These are phyloP conservation scores for Colletotrichum filicis DNA, from an alignment of 2,329 filamentous ascomycete genomes.

Conservation along the genomic window DNA sequence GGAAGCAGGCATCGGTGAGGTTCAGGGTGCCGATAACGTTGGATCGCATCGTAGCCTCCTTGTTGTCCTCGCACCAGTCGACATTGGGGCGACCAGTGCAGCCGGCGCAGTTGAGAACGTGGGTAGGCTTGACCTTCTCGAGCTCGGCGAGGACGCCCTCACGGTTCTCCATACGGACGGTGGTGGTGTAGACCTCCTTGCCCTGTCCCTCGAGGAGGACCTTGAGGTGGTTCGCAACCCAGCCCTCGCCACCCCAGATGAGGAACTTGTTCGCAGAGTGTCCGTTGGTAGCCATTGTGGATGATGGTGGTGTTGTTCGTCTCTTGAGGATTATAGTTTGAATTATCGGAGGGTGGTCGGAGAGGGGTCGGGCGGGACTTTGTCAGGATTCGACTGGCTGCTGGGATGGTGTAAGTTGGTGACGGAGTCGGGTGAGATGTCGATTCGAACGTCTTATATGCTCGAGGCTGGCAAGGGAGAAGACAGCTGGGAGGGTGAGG, in stretches of 20 bases:
- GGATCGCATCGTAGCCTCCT: constrained; percentile 73
- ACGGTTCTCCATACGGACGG: constrained; percentile 73
- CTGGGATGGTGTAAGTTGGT: constrained; percentile 12
- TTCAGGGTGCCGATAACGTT: constrained; percentile 75
- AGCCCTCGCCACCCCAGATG: constrained; percentile 73
- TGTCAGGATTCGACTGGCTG: constrained; percentile 1
- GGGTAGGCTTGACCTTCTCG: constrained; percentile 69
- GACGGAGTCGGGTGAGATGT: neutral
- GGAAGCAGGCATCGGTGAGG: constrained; percentile 69
- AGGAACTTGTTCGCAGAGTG: constrained; percentile 59
- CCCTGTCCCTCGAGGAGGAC: constrained; percentile 66
- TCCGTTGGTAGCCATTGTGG: constrained; percentile 43
- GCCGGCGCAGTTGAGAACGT: constrained; percentile 74
- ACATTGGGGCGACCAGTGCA: constrained; percentile 75
- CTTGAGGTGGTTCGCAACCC: constrained; percentile 72
- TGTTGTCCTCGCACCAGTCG: constrained; percentile 79
- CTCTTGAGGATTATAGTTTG: neutral
- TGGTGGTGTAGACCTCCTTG: constrained; percentile 70
- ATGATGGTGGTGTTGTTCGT: neutral
- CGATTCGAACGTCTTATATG: constrained; percentile 20
- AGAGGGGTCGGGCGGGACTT: neutral
- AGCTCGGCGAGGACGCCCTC: constrained; percentile 67
- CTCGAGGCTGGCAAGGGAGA: constrained; percentile 22
- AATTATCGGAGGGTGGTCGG: constrained; percentile 11
- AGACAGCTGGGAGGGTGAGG: neutral